Evolutionary conservation across 148 eudicot species (phyloP).

Genomic region (Bassia scoparia): DNA sequence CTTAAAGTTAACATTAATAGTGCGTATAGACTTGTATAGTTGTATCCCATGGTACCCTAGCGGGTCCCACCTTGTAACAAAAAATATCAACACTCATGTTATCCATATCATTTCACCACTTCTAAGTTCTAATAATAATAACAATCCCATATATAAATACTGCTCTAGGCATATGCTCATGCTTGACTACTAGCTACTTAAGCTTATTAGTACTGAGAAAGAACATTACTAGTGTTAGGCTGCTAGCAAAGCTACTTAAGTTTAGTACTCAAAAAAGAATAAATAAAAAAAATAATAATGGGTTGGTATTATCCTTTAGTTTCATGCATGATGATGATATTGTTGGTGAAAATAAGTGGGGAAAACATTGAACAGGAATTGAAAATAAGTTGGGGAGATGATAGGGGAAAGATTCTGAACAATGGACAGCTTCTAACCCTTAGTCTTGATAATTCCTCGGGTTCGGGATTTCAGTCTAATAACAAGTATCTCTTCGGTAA

Average conservation of each 20-base stretch:
- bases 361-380: constrained; percentile 26
- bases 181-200: no score
- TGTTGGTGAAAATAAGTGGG: constrained; percentile 9
- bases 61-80: no score
- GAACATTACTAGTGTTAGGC: no score
- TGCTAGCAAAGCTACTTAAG: no score
- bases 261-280: no score
- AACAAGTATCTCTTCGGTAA: constrained; percentile 32
- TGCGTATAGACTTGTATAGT: no score
- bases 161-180: background rate
- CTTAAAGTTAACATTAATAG: no score
- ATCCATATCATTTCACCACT: background rate
- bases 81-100: background rate
- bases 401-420: constrained; percentile 27
- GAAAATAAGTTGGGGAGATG: constrained; percentile 33
- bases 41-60: no score
- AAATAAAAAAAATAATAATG: no score
- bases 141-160: constrained; percentile 20
- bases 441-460: constrained; percentile 29
- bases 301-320: background rate
- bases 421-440: constrained; percentile 28
- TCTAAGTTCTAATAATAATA: no score
- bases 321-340: constrained; percentile 13
- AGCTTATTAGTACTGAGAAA: no score
- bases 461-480: constrained; percentile 33